phyloP scores from a whole-genome alignment of 306 rosid genomes.

The Prunus campanulata region DNA sequence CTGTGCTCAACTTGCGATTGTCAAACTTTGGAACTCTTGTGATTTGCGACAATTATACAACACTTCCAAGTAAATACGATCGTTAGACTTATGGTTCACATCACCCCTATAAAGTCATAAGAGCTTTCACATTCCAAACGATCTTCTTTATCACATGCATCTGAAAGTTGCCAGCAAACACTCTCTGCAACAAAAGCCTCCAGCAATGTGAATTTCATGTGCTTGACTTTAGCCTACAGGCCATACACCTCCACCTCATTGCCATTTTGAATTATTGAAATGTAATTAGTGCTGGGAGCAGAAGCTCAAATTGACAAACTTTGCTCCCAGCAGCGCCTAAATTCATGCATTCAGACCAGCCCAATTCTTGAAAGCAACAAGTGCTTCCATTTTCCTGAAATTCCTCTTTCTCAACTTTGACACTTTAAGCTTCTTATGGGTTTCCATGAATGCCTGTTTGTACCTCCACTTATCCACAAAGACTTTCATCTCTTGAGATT shows the following conservation, averaged over 20 bases:
- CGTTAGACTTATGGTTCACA: neutral
- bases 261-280: slow-evolving; percentile 17
- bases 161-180: no score
- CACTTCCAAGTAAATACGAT: neutral
- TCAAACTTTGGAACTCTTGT: neutral
- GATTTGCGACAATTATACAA: neutral
- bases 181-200: neutral
- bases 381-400: slow-evolving; percentile 79
- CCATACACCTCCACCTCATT: slow-evolving; percentile 15
- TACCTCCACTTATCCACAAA: slow-evolving; percentile 97
- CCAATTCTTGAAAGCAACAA: slow-evolving; percentile 94
- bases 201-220: neutral
- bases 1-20: neutral
- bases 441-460: slow-evolving; percentile 97
- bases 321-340: slow-evolving; percentile 9
- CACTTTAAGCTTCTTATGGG: slow-evolving; percentile 83
- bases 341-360: slow-evolving; percentile 77
- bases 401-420: slow-evolving; percentile 68
- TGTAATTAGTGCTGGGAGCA: slow-evolving; percentile 1
- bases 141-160: neutral
- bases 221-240: neutral
- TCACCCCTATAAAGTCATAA: neutral
- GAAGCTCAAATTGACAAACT: slow-evolving; percentile 13
- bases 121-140: slow-evolving; percentile 1
- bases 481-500: slow-evolving; percentile 74